Evolutionary conservation across 345 rosid genomes (phyloP).

Genomic region (Syzygium oleosum): DNA sequence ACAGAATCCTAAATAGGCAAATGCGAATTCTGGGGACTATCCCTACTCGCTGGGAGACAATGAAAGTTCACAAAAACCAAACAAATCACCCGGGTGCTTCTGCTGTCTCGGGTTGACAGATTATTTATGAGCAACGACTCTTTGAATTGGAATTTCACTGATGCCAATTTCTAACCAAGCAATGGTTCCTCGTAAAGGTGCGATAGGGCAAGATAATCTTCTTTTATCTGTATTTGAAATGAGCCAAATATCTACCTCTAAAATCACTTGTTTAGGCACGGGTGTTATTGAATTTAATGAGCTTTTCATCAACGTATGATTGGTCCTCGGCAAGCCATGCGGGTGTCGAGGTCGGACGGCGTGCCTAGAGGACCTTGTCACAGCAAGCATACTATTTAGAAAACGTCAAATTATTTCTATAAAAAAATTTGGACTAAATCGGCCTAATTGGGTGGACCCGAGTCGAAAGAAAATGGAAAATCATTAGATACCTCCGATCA

Average conservation of each 20-base stretch:
- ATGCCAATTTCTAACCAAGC: not conserved
- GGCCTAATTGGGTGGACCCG: rapidly evolving
- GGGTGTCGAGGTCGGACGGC: not conserved
- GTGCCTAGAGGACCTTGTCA: not conserved
- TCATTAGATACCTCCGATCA: not conserved
- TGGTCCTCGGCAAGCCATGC: not conserved
- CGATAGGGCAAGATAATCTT: too few species aligned
- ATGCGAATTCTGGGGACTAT: not conserved
- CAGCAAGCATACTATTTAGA: not conserved
- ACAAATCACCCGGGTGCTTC: not conserved
- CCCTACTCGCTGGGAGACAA: not conserved
- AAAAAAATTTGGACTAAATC: not conserved
- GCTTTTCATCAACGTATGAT: not conserved
- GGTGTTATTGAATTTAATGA: not conserved
- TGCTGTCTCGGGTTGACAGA: too few species aligned
- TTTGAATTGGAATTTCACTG: not conserved
- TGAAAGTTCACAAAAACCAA: not conserved
- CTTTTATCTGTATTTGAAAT: not conserved
- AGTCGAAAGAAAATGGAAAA: too few species aligned
- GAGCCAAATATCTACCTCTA: not conserved
- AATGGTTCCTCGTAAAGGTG: not conserved
- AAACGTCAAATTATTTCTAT: too few species aligned
- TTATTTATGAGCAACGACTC: not conserved
- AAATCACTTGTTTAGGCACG: not conserved
- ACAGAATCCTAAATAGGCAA: not conserved